Evolutionary conservation across 306 rosid genomes (phyloP).

Genomic region (Purshia tridentata): DNA sequence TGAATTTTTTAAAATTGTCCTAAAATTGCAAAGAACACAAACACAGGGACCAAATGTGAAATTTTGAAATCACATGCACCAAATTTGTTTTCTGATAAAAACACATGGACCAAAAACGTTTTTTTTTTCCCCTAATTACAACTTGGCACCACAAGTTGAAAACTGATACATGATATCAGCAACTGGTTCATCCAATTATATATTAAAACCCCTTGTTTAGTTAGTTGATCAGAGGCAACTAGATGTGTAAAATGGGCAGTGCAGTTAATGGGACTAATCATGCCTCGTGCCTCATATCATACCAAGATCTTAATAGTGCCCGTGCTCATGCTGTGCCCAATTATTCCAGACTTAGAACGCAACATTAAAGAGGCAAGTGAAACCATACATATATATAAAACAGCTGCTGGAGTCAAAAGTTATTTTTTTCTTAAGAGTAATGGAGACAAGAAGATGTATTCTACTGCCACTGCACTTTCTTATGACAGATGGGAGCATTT

Average conservation of each 20-base stretch:
- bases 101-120: too few species aligned
- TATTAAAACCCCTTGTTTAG: not conserved
- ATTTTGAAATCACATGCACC: too few species aligned
- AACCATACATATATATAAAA: not conserved
- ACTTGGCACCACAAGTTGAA: not conserved
- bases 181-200: not conserved
- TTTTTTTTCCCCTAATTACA: too few species aligned
- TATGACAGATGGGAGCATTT: conserved; percentile 14
- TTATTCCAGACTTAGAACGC: too few species aligned
- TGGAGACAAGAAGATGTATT: conserved; percentile 5
- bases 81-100: too few species aligned
- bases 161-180: not conserved
- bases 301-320: too few species aligned
- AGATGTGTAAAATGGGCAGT: not conserved
- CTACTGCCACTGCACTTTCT: conserved; percentile 14
- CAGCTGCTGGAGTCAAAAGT: too few species aligned
- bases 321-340: too few species aligned
- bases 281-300: not conserved
- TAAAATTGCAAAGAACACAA: too few species aligned
- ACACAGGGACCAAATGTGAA: too few species aligned
- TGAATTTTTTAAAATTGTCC: too few species aligned
- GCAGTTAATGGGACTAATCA: not conserved
- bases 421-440: not conserved
- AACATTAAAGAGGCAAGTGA: too few species aligned
- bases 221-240: not conserved